Evolutionary conservation across 2,329 filamentous ascomycete species (phyloP).

Genomic region (Alternaria brassicae): DNA sequence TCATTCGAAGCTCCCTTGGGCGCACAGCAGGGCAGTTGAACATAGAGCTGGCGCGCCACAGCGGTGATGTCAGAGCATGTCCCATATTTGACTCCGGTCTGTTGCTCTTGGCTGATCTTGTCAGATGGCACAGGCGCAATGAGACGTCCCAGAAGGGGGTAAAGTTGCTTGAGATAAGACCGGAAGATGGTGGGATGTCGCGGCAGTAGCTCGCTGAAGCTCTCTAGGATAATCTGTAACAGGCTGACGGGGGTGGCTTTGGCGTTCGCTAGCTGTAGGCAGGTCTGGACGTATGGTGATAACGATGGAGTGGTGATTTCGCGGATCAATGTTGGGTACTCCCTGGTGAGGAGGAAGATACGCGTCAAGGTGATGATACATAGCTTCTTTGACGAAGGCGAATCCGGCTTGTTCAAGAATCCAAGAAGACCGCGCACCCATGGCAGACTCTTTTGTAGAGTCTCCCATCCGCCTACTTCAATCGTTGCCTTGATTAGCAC

Average conservation of each 20-base stretch:
- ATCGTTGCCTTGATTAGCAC: slow-evolving; percentile 80
- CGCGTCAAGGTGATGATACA: slow-evolving; percentile 78
- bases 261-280: slow-evolving; percentile 65
- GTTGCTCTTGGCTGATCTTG: slow-evolving; percentile 30
- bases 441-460: slow-evolving; percentile 72
- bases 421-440: slow-evolving; percentile 81
- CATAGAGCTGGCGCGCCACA: slow-evolving; percentile 69
- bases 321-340: slow-evolving; percentile 80
- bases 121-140: slow-evolving; percentile 68
- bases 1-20: slow-evolving; percentile 78
- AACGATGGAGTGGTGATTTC: slow-evolving; percentile 88
- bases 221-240: slow-evolving; percentile 72
- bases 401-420: slow-evolving; percentile 81
- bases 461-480: slow-evolving; percentile 85
- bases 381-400: slow-evolving; percentile 75
- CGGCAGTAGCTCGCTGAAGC: slow-evolving; percentile 75
- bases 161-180: slow-evolving; percentile 74
- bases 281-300: slow-evolving; percentile 74
- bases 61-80: slow-evolving; percentile 62
- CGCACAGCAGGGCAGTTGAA: slow-evolving; percentile 79
- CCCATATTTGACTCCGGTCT: slow-evolving; percentile 42
- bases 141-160: slow-evolving; percentile 64
- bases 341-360: slow-evolving; percentile 83
- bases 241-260: slow-evolving; percentile 50
- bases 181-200: slow-evolving; percentile 84